Base-by-base conservation (phyloP, 2,329 filamentous ascomycete genomes). In the Phyllosticta paracitricarpa region DNA sequence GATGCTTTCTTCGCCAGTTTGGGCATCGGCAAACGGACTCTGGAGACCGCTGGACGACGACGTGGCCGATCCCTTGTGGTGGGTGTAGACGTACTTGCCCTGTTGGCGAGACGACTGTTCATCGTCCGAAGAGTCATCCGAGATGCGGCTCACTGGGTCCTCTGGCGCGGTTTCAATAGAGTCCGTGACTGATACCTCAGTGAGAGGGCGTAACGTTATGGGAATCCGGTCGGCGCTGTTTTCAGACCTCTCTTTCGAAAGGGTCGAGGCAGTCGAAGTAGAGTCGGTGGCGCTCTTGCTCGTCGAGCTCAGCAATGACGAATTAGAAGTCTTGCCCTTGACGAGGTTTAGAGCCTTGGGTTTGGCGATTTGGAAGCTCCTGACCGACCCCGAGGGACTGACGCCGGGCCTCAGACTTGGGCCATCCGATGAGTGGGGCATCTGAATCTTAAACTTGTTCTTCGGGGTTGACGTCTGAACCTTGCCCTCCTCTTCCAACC, bases 301-400 rank as follows among this genome's bases (percentile, higher is more conserved):
- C 10, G 51, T 55, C 8, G 22, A 30, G n/a, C 28, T 61, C 26
- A 51, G 51, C n/a, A 61, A 19, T 5, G 60, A 61, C 3, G 60
- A 61, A 10, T 57, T 61, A 2, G 61, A 59, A 25, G 40, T 56
- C 53, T 59, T 62, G 24, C 33, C 60, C 51, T 62, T 62, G 6
- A 51, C 73, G 57, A 80, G 75, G 54, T 75, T 78, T 58, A 80
- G 71, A 9, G 77, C 73, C 57, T 72, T 76, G n/a, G 78, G 76
- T 57, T 75, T 77, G 51, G 72, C 77, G 22, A 76, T 68, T 51
- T 73, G 73, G 53, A 66, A 73, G 64, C 73, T 74, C 57, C 70
- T 70, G 30, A 74, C 64, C 12, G 73, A 72, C 63, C 72, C 69
- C 58, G 69, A 67, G 2, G 73, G 71, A 62, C 72, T 73, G 28